Percentiles rank a stretch among this genome's conserved stretches.
Evolutionary conservation across 164 flowering plant genomes (phyloP).

Genomic region (Hamamelis virginiana): DNA sequence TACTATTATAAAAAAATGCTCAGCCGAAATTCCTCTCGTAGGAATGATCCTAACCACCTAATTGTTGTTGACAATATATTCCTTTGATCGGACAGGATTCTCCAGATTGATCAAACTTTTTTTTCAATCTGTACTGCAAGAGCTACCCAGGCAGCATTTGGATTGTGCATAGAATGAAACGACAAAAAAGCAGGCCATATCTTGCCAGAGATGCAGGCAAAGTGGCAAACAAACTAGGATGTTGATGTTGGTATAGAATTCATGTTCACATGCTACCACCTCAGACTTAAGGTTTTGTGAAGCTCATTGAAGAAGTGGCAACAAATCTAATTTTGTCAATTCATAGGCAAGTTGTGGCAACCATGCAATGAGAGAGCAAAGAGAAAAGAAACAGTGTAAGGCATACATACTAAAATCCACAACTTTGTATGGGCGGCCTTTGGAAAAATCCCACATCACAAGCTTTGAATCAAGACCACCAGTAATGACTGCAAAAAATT

Average conservation of each 20-base stretch:
- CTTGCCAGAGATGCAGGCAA: background rate
- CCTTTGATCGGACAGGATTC: no score
- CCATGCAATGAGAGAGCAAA: no score
- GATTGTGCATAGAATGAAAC: no score
- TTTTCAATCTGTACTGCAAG: no score
- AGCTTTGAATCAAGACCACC: conserved; percentile 95
- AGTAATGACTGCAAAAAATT: conserved; percentile 60
- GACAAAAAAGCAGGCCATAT: no score
- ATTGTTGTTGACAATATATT: no score
- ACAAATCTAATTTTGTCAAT: background rate
- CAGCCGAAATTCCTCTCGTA: no score
- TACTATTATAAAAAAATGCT: no score
- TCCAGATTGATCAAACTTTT: no score
- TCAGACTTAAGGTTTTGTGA: background rate
- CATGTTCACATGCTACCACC: background rate
- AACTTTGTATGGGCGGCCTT: conserved; percentile 64
- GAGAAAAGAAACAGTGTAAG: background rate
- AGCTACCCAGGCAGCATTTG: no score
- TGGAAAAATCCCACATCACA: conserved; percentile 90
- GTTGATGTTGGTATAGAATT: background rate
- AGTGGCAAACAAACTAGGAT: background rate
- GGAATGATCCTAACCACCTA: no score
- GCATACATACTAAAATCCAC: conserved; percentile 66
- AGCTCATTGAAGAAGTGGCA: background rate
- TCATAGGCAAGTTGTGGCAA: no score